Evolutionary conservation across 2,329 filamentous ascomycete species (phyloP).

Genomic region (Aureobasidium sp.): DNA sequence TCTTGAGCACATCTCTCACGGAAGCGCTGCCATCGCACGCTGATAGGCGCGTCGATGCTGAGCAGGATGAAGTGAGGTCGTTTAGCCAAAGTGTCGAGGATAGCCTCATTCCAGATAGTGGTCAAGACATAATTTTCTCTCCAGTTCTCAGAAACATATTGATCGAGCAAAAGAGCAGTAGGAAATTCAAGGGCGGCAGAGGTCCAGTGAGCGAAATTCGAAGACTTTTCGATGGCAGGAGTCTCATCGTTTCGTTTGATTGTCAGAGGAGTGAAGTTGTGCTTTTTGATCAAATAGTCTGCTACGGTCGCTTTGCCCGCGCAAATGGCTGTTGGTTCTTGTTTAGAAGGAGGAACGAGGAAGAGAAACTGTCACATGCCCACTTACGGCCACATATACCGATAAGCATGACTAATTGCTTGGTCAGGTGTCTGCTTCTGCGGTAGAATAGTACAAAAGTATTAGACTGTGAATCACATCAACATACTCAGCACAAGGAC

Average conservation of each 20-base stretch:
- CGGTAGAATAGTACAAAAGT: too few species aligned
- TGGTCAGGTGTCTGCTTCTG: too few species aligned
- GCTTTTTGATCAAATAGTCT: conserved; percentile 73
- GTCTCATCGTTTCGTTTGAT: conserved; percentile 38
- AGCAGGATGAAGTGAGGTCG: conserved; percentile 91
- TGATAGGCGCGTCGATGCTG: conserved; percentile 83
- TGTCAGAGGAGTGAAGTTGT: conserved; percentile 68
- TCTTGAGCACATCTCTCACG: conserved; percentile 45
- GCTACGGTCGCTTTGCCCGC: conserved; percentile 87
- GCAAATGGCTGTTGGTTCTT: conserved; percentile 62
- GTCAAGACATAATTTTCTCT: conserved; percentile 76
- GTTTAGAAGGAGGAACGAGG: background rate
- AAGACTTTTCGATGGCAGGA: conserved; percentile 34
- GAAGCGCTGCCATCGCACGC: conserved; percentile 73
- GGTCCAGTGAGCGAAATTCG: conserved; percentile 24
- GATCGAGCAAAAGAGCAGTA: conserved; percentile 59
- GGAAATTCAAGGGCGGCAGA: conserved; percentile 38
- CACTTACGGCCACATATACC: conserved; percentile 63
- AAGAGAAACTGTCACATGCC: background rate
- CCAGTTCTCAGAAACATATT: conserved; percentile 83
- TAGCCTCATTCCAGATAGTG: conserved; percentile 63
- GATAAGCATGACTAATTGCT: conserved; percentile 53
- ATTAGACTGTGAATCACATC: background rate
- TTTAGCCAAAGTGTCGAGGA: conserved; percentile 65
- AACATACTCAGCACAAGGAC: background rate